Evolutionary conservation across 495 filamentous ascomycete genomes (phyloP).

Genomic region (Lineolata rhizophorae): DNA sequence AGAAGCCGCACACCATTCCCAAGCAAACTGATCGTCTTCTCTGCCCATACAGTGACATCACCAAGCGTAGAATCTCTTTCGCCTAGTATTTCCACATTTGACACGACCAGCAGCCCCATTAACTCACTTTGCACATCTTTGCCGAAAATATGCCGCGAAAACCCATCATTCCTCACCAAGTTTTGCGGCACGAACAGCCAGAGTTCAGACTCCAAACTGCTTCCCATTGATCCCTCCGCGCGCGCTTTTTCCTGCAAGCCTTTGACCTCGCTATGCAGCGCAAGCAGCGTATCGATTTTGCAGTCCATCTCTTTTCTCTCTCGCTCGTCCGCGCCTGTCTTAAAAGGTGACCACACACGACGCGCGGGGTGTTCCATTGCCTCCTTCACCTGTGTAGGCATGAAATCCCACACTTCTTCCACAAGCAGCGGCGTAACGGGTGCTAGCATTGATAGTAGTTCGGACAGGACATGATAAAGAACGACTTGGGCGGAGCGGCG

Average conservation of each 20-base stretch:
- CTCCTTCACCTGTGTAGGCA: slow-evolving; percentile 37
- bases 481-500: slow-evolving; percentile 39
- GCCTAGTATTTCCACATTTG: background rate
- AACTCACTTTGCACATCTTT: too few species aligned
- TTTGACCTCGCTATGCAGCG: slow-evolving; percentile 39
- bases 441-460: slow-evolving; percentile 52
- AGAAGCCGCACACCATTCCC: slow-evolving; percentile 23
- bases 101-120: background rate
- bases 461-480: slow-evolving; percentile 41
- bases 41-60: background rate
- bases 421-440: slow-evolving; percentile 71
- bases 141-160: background rate
- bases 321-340: background rate
- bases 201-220: slow-evolving; percentile 49
- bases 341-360: slow-evolving; percentile 9
- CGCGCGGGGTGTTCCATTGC: slow-evolving; percentile 31
- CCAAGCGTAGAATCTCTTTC: background rate
- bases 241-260: slow-evolving; percentile 45
- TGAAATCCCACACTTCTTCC: slow-evolving; percentile 70
- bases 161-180: background rate
- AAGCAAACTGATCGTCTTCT: background rate
- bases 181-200: slow-evolving; percentile 14
- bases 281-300: slow-evolving; percentile 10
- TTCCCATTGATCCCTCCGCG: slow-evolving; percentile 40
- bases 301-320: slow-evolving; percentile 1